Conservation (phyloP, 495 filamentous ascomycete species). For the Glarea lozoyensis region DNA sequence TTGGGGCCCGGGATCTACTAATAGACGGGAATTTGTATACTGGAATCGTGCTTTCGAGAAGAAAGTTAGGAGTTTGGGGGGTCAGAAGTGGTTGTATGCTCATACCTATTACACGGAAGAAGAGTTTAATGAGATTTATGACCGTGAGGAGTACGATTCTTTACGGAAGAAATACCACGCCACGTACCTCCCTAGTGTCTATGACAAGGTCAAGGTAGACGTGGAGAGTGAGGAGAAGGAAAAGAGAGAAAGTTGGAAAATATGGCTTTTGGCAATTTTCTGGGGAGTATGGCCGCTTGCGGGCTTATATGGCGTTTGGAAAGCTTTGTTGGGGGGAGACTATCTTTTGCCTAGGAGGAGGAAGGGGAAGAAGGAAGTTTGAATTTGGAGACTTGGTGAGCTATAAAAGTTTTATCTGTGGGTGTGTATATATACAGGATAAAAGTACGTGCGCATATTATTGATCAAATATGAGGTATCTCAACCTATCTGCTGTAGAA, state of each 20-base stretch:
- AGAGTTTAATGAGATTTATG: constrained; percentile 46
- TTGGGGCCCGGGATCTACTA: constrained; percentile 40
- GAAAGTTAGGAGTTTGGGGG: constrained; percentile 53
- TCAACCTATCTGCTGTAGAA: too few species aligned
- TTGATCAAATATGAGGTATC: too few species aligned
- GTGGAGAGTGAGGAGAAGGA: constrained; percentile 7
- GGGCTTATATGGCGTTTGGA: constrained; percentile 25
- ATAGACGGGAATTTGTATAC: constrained; percentile 32
- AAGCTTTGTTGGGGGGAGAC: constrained; percentile 22
- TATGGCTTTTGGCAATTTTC: constrained; percentile 10
- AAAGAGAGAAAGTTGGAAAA: constrained; percentile 5
- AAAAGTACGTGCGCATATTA: too few species aligned
- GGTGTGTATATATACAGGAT: too few species aligned
- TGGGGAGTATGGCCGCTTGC: constrained; percentile 26
- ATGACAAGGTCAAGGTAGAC: constrained; percentile 47
- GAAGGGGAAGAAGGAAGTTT: neutral
- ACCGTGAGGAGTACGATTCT: constrained; percentile 36
- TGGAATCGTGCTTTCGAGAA: constrained; percentile 57
- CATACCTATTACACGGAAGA: constrained; percentile 46
- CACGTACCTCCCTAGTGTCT: constrained; percentile 40
- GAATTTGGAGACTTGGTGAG: too few species aligned
- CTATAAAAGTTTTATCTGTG: too few species aligned
- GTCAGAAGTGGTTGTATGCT: constrained; percentile 54
- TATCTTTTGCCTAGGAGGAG: constrained; percentile 9
- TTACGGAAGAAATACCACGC: constrained; percentile 45